Percentiles rank a stretch among this genome's conserved stretches.
phyloP scores from a whole-genome alignment of 129 eudicot genomes.

The Flaveria brownii region DNA sequence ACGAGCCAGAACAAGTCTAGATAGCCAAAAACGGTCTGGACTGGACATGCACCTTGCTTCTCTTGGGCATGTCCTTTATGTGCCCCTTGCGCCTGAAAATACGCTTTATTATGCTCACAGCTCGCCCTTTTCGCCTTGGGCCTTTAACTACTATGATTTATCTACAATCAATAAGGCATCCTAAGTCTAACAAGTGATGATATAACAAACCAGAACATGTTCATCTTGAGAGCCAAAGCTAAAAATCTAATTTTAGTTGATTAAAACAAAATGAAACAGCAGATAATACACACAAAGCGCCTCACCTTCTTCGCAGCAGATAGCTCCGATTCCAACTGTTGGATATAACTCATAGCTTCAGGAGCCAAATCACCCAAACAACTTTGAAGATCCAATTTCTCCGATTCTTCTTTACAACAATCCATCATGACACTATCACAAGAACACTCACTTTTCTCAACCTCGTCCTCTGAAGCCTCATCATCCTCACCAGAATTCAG shows the following conservation, averaged over 20 bases:
- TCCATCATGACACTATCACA: conserved; percentile 36
- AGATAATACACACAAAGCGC: neutral
- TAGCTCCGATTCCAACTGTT: conserved; percentile 66
- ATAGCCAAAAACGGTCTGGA: too few species aligned
- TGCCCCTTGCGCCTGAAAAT: too few species aligned
- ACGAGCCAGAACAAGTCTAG: too few species aligned
- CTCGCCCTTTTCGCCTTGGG: too few species aligned
- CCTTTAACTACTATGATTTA: too few species aligned
- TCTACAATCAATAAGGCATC: neutral
- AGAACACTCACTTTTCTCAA: conserved; percentile 42
- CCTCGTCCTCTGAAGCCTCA: conserved; percentile 44
- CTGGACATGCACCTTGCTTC: too few species aligned
- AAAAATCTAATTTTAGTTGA: neutral
- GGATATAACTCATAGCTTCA: conserved; percentile 66
- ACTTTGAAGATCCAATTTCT: conserved; percentile 40
- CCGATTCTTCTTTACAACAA: conserved; percentile 39
- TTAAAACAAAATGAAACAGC: neutral
- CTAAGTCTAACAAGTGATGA: conserved; percentile 3
- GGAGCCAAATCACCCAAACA: conserved; percentile 64
- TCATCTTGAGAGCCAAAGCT: neutral
- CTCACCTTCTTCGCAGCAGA: conserved; percentile 62
- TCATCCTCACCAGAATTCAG: conserved; percentile 34
- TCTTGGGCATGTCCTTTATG: too few species aligned
- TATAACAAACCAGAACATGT: conserved; percentile 7
- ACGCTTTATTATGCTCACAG: too few species aligned